Base-by-base conservation (phyloP, 495 filamentous ascomycete species). In the Talaromyces thailandensis region DNA sequence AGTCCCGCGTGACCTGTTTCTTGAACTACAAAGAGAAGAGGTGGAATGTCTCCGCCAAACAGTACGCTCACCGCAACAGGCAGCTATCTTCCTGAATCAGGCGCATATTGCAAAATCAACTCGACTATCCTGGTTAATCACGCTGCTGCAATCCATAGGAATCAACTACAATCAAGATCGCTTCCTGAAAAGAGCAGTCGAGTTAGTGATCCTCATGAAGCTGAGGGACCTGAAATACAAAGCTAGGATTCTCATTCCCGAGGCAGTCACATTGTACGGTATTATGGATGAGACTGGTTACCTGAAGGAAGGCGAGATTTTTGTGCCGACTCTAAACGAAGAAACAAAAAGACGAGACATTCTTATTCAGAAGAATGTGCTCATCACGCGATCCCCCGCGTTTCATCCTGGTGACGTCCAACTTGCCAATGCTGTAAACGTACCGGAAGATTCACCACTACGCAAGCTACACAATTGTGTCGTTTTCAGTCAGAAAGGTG, bases 321-420 rank as follows among this genome's bases (percentile, higher is more conserved):
- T 85, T 63, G 75, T 85, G 32, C 79, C 76, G 0, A 82, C 78
- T 45, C 74, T 84, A 12, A 73, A 31, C 43, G 72, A 67, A 26
- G 32, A 50, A 60, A 55, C 37, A 2, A 50, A 64, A 66, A 14
- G 23, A 24, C 53, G 31, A 57, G 32, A 61, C 29, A 4, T 65
- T 56, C 1, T 50, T 25, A 4, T 73, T 76, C 9, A 55, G n/a
- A 51, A 64, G 43, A 40, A 61, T 28, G 65, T 69, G 14, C 45
- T 90, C 3, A 76, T 96, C 21, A 90, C 91, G 4, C 76, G 90
- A 18, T 85, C 84, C 7, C 91, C 91, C 5, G 88, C 88, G 1
- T 70, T 93, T 58, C 88, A 94, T 69, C 88, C 89, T 0, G 91
- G 91, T 1, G 91, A 96, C 69, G 81, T 93, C 2, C 91, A 93